phyloP scores from a whole-genome alignment of 805 yeast genomes.

The Deakozyma indianensis region DNA sequence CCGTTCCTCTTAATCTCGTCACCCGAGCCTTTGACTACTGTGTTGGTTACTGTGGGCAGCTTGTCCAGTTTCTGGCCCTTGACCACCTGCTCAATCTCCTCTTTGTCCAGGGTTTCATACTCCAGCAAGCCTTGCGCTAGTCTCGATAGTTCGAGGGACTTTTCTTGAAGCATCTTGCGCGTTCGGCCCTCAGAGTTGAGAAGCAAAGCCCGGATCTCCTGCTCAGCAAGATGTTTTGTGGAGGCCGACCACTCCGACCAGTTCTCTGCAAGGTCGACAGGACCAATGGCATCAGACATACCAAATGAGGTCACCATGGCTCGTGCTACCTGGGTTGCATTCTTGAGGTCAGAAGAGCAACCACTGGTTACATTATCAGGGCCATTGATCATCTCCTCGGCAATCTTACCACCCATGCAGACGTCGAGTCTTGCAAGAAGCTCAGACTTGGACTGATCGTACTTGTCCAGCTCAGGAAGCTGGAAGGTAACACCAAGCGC shows the following conservation, averaged over 20 bases:
- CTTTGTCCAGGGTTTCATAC: constrained; percentile 85
- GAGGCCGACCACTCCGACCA: constrained; percentile 94
- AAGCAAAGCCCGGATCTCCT: constrained; percentile 69
- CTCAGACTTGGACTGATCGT: constrained; percentile 79
- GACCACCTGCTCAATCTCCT: constrained; percentile 78
- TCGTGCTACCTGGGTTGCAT: constrained; percentile 85
- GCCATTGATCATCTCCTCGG: constrained; percentile 89
- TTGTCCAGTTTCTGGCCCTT: constrained; percentile 64
- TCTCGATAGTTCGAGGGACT: constrained; percentile 58
- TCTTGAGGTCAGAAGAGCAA: constrained; percentile 79
- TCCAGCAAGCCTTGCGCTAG: constrained; percentile 88
- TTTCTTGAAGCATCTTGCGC: constrained; percentile 45
- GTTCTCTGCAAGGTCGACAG: constrained; percentile 73
- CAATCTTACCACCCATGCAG: constrained; percentile 98
- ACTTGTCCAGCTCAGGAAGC: constrained; percentile 96
- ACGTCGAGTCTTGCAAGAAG: constrained; percentile 88
- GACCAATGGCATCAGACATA: constrained; percentile 90
- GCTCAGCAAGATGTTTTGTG: constrained; percentile 80
- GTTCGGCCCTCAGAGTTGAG: constrained; percentile 71
- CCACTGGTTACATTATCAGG: constrained; percentile 89
- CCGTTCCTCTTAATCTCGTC: constrained; percentile 15
- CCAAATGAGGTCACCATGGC: constrained; percentile 97
- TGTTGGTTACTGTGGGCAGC: constrained; percentile 57
- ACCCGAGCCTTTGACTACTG: constrained; percentile 38
- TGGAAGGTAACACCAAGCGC: constrained; percentile 96